Base-by-base conservation (phyloP, 768 basidiomycete genomes). In the Trametes cingulata region DNA sequence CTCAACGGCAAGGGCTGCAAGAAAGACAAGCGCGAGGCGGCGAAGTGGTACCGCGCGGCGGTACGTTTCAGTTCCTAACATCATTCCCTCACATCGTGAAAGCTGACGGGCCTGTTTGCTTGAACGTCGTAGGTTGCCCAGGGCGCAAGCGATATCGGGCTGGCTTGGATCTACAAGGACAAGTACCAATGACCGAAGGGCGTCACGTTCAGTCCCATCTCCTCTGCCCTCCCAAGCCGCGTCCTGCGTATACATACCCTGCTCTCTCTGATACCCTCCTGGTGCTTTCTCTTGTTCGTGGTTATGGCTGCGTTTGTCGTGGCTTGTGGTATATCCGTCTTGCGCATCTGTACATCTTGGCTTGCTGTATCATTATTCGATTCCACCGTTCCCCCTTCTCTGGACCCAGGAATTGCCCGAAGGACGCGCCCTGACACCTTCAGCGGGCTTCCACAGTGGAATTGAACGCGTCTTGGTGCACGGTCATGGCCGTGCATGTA, bases 151-250 rank as follows among this genome's bases (percentile, higher is more conserved):
- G 88, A 91, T 67, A 79, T 93, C 62, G 92, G 92, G 22, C 80
- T 94, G 46, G 90, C 90, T 2, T 94, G 92, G 92, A 93, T 94
- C 62, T 91, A 91, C 77, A 95, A 95, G 73, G 86, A 90, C 68
- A 95, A 95, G 74, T 93, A 85, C 66, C 66, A 71, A 45, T 76
- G 57, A 68, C 15, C 29, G 6, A 5, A 10, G 39, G 39, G 29
- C 10, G 29, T 33, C 29, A 46, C 22, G 24, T 19, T 13, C 19
- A 6, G 12, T 46, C 24, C 29, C 22, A 6, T 17, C 17, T 1
- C 29, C 10, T 36, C 33, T 12, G 19, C 6, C 29, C 48, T 35
- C 29, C 29, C n/a, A 27, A 17, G 17, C 15, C 22, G n/a, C n/a
- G 2, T 51, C 19, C 22, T 9, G 12, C 22, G n/a, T n/a, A 53